A percentile compares a stretch with the other conserved stretches of the same genome.
These are phyloP conservation scores for Cotoneaster glaucophyllus DNA, from an alignment of 306 rosid species.

Conservation along the genomic window DNA sequence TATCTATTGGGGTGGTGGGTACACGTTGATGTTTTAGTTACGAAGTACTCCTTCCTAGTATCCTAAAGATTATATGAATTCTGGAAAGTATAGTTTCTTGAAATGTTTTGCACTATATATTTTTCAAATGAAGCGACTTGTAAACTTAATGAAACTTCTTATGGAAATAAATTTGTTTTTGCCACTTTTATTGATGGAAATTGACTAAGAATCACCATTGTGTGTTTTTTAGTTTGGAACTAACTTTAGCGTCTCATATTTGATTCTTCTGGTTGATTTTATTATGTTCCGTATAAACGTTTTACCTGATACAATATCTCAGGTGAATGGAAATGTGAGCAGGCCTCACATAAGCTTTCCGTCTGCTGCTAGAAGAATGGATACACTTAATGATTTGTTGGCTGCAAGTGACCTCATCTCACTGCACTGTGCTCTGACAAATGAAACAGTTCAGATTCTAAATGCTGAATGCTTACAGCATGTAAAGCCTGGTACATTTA, in stretches of 20 bases:
- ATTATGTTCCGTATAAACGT: neutral
- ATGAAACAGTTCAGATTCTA: constrained; percentile 84
- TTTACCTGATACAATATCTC: constrained; percentile 13
- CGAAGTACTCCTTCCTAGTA: neutral
- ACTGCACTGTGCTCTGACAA: constrained; percentile 86
- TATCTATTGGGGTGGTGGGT: neutral
- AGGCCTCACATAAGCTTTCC: constrained; percentile 53
- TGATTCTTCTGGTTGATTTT: neutral
- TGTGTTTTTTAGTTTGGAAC: neutral
- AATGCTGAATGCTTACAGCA: constrained; percentile 91
- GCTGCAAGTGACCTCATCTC: constrained; percentile 97
- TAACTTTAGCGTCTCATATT: neutral
- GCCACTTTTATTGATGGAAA: neutral
- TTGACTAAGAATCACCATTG: neutral
- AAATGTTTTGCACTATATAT: neutral
- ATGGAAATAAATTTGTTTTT: neutral
- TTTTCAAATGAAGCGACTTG: neutral
- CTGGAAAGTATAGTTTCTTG: neutral
- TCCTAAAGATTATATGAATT: neutral
- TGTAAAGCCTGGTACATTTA: constrained; percentile 71
- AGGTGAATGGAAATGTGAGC: constrained; percentile 55
- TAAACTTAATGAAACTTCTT: neutral
- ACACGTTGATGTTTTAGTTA: neutral
- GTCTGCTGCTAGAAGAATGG: constrained; percentile 91
- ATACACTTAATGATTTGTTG: constrained; percentile 91